Evolutionary conservation across 2,329 filamentous ascomycete species (phyloP), one percentile per base, ranked within the genome.

Genomic region (Pseudomassariella vexata): DNA sequence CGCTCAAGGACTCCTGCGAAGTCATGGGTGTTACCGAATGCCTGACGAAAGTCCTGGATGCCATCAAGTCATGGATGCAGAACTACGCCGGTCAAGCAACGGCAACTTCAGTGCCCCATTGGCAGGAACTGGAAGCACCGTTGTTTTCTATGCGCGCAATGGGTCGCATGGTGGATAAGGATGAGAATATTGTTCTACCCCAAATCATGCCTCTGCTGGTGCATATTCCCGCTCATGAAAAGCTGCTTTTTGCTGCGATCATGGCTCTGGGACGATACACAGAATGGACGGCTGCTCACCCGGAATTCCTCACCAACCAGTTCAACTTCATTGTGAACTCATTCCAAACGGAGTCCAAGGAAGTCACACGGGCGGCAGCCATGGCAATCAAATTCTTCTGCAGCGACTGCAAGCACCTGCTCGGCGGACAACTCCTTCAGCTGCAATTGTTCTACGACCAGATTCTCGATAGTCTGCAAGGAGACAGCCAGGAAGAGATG

Each of bases 191-290:
- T 23, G 85, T 98, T 47, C 70, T 98, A 24, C 85, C 88, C 3
- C 85, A 90, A 52, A 79, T 98, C 11, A 95, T 98, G 64, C 89
- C 89, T 12, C 70, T 98, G 35, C 79, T 98, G 41, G 87, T 95
- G 9, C 85, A 94, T 53, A 94, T 98, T 39, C 92, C 92, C 0
- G 82, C 85, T 50, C 92, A 98, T 50, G 87, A 96, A 60, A 98
- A 96, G 65, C 75, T 98, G n/a, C 86, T 89, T 6, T 98, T 98
- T 60, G 90, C 94, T 41, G 90, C 90, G 5, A 95, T 96, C 50
- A 95, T 98, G 88, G 89, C 94, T 3, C 74, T 98, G 15, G 92
- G 88, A 22, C 77, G 92, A 40, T 98, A 98, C 55, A 98, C 94
- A 0, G 90, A 96, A 58, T 98, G 92, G 92, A 98, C 94, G 1